Evolutionary conservation across 768 basidiomycete species (phyloP).

Genomic region (Boletellus sp.): DNA sequence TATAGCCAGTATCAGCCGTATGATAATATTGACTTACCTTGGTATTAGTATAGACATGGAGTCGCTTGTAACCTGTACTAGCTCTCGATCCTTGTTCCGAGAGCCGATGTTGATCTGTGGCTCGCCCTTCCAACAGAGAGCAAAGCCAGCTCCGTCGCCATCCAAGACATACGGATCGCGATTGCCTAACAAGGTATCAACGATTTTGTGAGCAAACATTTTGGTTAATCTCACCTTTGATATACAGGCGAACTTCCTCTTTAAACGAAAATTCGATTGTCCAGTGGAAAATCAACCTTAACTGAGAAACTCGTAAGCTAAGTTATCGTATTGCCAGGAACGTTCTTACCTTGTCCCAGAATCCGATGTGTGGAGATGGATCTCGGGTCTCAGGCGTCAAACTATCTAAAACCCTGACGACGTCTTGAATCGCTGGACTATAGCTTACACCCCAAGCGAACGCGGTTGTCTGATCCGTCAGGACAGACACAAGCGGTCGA

Average conservation of each 20-base stretch:
- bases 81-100: conserved; percentile 66
- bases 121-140: conserved; percentile 76
- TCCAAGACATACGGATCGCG: conserved; percentile 73
- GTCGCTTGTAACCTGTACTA: conserved; percentile 80
- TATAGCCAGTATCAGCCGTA: neutral
- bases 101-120: conserved; percentile 68
- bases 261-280: conserved; percentile 61
- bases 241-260: conserved; percentile 69
- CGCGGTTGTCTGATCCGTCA: conserved; percentile 61
- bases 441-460: conserved; percentile 91
- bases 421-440: conserved; percentile 79
- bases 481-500: conserved; percentile 63
- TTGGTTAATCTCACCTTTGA: conserved; percentile 63
- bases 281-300: conserved; percentile 85
- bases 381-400: conserved; percentile 76
- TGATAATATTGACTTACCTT: conserved; percentile 50
- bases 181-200: conserved; percentile 49
- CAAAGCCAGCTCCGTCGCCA: conserved; percentile 81
- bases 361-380: conserved; percentile 77
- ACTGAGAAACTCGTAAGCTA: conserved; percentile 34
- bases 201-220: neutral
- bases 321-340: neutral
- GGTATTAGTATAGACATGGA: conserved; percentile 82
- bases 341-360: conserved; percentile 85
- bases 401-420: conserved; percentile 79